A percentile compares a stretch with the other conserved stretches of the same genome.
Evolutionary conservation across 2,329 filamentous ascomycete genomes (phyloP).

Genomic region (Drechslerella coelobrocha): DNA sequence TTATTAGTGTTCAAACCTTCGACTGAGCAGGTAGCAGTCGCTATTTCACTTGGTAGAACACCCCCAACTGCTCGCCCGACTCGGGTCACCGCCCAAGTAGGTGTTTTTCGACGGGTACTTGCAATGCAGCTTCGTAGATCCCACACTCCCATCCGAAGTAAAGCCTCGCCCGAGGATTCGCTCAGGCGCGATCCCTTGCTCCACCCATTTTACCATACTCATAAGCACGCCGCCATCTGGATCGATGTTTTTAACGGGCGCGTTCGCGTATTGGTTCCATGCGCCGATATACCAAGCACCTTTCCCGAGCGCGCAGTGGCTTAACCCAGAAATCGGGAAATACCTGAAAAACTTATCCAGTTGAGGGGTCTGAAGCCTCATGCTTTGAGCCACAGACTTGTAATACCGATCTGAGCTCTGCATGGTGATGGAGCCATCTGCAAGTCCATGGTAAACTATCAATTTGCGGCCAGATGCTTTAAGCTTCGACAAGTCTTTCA

Average conservation of each 20-base stretch:
- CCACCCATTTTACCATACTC: slow-evolving; percentile 63
- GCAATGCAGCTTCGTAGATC: too few species aligned
- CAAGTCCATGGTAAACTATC: slow-evolving; percentile 62
- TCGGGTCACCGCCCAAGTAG: too few species aligned
- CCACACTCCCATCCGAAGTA: too few species aligned
- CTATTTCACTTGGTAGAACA: too few species aligned
- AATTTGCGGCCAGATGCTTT: slow-evolving; percentile 60
- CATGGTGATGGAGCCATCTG: slow-evolving; percentile 59
- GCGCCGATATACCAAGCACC: slow-evolving; percentile 51
- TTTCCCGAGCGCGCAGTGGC: slow-evolving; percentile 56
- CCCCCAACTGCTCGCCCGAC: too few species aligned
- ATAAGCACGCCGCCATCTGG: slow-evolving; percentile 56
- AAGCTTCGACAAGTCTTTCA: slow-evolving; percentile 59
- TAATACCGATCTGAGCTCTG: slow-evolving; percentile 32
- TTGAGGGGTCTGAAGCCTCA: slow-evolving; percentile 50
- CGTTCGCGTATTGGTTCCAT: slow-evolving; percentile 1
- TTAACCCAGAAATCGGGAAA: slow-evolving; percentile 57
- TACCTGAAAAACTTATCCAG: slow-evolving; percentile 56
- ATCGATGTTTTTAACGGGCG: slow-evolving; percentile 11
- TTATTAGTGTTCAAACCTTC: too few species aligned
- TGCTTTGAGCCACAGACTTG: slow-evolving; percentile 48
- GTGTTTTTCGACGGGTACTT: too few species aligned
- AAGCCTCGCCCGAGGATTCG: slow-evolving; percentile 54
- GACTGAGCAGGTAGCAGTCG: too few species aligned
- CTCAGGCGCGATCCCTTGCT: slow-evolving; percentile 58